phyloP scores from a whole-genome alignment of 495 filamentous ascomycete species.

The Penicillium cinerascens region DNA sequence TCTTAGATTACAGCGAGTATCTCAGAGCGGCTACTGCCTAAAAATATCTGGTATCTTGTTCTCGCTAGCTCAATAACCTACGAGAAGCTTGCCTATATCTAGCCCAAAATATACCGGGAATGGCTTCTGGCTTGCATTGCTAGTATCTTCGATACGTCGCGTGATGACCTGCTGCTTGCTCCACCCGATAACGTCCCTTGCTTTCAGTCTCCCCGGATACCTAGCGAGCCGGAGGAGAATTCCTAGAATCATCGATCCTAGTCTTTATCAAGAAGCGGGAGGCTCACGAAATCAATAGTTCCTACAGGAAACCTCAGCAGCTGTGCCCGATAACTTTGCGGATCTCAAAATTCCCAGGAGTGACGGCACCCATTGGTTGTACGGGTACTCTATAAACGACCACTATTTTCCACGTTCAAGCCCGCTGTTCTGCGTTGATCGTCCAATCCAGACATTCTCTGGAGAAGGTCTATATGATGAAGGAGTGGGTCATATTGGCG shows the following conservation, averaged over 20 bases:
- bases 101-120: not conserved
- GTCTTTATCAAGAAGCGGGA: not conserved
- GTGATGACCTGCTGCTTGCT: constrained; percentile 2
- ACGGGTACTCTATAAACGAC: not conserved
- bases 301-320: not conserved
- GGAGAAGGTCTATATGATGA: not conserved
- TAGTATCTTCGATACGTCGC: not conserved
- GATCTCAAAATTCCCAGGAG: not conserved
- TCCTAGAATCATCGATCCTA: not conserved
- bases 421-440: not conserved
- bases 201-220: not conserved
- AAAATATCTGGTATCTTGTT: constrained; percentile 1
- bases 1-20: constrained; percentile 3
- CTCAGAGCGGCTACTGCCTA: not conserved
- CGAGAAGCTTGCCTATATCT: not conserved
- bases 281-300: not conserved
- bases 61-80: constrained; percentile 1
- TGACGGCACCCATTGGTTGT: not conserved
- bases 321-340: not conserved
- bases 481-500: not conserved
- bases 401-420: not conserved
- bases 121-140: constrained; percentile 2
- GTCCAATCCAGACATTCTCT: not conserved
- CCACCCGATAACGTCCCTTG: constrained; percentile 3
- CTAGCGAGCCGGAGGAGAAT: not conserved